Conservation (phyloP, 2,329 filamentous ascomycete species). For the Exophiala bonariae region DNA sequence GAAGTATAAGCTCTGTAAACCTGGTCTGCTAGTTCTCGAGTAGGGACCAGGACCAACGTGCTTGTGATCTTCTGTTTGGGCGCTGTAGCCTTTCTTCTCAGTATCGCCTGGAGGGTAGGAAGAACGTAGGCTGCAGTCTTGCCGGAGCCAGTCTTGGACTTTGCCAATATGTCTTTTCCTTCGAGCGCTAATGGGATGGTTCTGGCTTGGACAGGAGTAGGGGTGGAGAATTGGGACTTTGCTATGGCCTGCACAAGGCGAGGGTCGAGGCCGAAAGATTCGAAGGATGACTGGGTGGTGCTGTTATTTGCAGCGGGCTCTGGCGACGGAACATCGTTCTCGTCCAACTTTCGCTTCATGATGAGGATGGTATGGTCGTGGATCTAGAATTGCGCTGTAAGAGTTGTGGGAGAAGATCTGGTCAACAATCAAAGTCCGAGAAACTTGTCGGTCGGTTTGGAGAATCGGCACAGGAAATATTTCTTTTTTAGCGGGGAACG, state of each 20-base stretch:
- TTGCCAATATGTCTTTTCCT: slow-evolving; percentile 85
- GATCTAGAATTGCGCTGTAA: too few relatives aligned
- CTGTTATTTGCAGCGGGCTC: slow-evolving; percentile 27
- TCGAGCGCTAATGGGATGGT: slow-evolving; percentile 85
- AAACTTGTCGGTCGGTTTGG: too few relatives aligned
- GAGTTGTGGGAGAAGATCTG: too few relatives aligned
- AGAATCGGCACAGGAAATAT: too few relatives aligned
- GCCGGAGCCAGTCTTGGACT: slow-evolving; percentile 91
- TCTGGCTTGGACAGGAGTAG: slow-evolving; percentile 84
- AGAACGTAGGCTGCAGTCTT: slow-evolving; percentile 97
- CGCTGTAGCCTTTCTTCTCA: slow-evolving; percentile 68
- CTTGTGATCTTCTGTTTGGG: slow-evolving; percentile 38
- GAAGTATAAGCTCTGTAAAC: slow-evolving; percentile 76
- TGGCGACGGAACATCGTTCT: slow-evolving; percentile 46
- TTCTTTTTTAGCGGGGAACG: too few relatives aligned
- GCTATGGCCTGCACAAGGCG: slow-evolving; percentile 83
- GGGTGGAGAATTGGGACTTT: slow-evolving; percentile 78
- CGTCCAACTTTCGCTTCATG: slow-evolving; percentile 54
- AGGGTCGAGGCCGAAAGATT: slow-evolving; percentile 76
- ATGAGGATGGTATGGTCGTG: slow-evolving; percentile 12
- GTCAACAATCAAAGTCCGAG: too few relatives aligned
- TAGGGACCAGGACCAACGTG: slow-evolving; percentile 84
- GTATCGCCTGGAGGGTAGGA: slow-evolving; percentile 79
- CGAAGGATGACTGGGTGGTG: slow-evolving; percentile 58
- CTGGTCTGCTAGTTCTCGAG: slow-evolving; percentile 90